phyloP scores from a whole-genome alignment of 371 early-diverging fungal species.

The Lichtheimia hyalospora region DNA sequence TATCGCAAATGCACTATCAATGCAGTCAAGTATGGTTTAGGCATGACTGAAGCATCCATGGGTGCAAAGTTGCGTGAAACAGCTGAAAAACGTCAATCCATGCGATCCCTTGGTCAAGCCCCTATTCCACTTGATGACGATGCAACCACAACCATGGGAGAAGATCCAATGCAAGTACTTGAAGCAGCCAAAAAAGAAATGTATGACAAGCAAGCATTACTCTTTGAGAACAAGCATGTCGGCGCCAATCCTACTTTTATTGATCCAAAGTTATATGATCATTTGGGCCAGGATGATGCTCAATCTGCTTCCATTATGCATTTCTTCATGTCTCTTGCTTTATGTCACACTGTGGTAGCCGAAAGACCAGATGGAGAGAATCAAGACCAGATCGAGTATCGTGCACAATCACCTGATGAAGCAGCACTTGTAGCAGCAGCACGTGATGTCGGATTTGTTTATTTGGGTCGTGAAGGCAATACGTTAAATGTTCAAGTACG shows the following conservation, averaged over 20 bases:
- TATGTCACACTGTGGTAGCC: constrained; percentile 92
- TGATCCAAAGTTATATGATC: constrained; percentile 42
- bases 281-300: constrained; percentile 20
- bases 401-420: constrained; percentile 94
- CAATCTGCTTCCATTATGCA: constrained; percentile 33
- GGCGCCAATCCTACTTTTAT: constrained; percentile 45
- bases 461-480: constrained; percentile 67
- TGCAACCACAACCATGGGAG: not conserved
- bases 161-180: constrained; percentile 9
- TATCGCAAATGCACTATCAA: constrained; percentile 79
- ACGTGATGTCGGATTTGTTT: constrained; percentile 77
- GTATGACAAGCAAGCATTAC: constrained; percentile 31
- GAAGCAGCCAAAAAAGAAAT: constrained; percentile 21
- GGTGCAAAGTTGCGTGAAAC: constrained; percentile 30
- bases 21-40: constrained; percentile 77
- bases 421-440: constrained; percentile 90
- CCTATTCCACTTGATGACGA: constrained; percentile 8
- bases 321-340: constrained; percentile 83
- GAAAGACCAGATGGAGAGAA: constrained; percentile 47
- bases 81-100: constrained; percentile 11
- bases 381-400: constrained; percentile 63
- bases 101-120: not conserved
- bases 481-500: constrained; percentile 32
- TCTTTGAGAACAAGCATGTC: constrained; percentile 36
- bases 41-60: constrained; percentile 34